phyloP scores from a whole-genome alignment of 2,329 filamentous ascomycete genomes.

The Claviceps humidiphila region DNA sequence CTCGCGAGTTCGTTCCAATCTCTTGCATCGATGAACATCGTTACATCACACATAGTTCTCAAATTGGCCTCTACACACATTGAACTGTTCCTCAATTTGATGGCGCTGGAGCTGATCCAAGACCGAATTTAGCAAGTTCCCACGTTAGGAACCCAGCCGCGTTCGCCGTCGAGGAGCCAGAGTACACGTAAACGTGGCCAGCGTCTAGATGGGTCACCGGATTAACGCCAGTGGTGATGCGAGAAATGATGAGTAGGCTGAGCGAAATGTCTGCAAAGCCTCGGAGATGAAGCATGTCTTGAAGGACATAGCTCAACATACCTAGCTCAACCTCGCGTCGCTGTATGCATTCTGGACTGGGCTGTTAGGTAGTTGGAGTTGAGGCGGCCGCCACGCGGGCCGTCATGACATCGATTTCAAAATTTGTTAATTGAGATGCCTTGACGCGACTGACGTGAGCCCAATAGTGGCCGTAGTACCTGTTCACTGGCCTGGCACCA shows the following conservation, averaged over 20 bases:
- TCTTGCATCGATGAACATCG: conserved; percentile 3
- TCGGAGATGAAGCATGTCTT: conserved; percentile 28
- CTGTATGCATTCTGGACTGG: conserved; percentile 23
- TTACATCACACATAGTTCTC: conserved; percentile 22
- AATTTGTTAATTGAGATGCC: conserved; percentile 33
- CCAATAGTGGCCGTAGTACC: conserved; percentile 25
- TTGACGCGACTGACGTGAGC: conserved; percentile 30
- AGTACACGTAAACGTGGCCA: conserved; percentile 26
- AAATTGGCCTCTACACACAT: conserved; percentile 28
- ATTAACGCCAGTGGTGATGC: conserved; percentile 23
- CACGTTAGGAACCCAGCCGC: conserved; percentile 23
- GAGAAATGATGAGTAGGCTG: conserved; percentile 23
- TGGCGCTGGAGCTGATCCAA: conserved; percentile 28
- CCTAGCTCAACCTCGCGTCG: conserved; percentile 26
- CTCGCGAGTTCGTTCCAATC: conserved; percentile 30
- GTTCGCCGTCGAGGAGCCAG: conserved; percentile 26
- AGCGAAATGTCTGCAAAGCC: conserved; percentile 32
- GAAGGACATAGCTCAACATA: conserved; percentile 30
- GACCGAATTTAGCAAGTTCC: conserved; percentile 28
- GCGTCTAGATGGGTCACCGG: conserved; percentile 27
- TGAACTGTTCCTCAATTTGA: conserved; percentile 28
- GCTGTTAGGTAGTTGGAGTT: conserved; percentile 24
- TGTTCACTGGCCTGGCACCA: conserved; percentile 25
- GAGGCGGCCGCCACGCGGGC: conserved; percentile 30
- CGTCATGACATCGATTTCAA: conserved; percentile 34